These are phyloP conservation scores for Penicillium canariense DNA, from an alignment of 495 filamentous ascomycete genomes.

Conservation along the genomic window DNA sequence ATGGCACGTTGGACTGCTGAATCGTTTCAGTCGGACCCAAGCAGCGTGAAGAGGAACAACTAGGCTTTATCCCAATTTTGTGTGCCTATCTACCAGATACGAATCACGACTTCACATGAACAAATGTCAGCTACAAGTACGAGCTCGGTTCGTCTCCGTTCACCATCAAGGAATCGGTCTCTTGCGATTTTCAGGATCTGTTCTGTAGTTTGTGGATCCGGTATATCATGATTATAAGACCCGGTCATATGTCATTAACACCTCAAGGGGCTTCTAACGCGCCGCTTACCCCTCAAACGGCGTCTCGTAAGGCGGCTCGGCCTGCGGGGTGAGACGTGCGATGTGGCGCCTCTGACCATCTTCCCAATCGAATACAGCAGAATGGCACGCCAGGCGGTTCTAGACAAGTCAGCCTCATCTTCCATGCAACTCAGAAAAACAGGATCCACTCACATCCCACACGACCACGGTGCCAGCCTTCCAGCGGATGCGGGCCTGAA, in stretches of 20 bases:
- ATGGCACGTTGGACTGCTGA: conserved; percentile 67
- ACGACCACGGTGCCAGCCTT: conserved; percentile 56
- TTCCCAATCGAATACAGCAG: conserved; percentile 78
- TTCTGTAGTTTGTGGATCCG: background rate
- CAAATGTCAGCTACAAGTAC: background rate
- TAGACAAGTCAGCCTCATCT: conserved; percentile 6
- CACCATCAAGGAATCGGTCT: background rate
- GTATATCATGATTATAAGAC: background rate
- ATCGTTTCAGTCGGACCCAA: conserved; percentile 31
- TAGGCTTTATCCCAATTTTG: background rate
- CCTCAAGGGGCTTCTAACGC: background rate
- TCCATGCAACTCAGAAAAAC: background rate
- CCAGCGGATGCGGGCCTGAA: conserved; percentile 59
- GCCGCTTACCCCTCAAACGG: conserved; percentile 45
- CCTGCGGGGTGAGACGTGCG: conserved; percentile 82
- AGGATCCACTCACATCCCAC: conserved; percentile 52
- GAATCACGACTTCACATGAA: background rate
- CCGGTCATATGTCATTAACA: background rate
- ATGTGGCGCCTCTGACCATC: conserved; percentile 76
- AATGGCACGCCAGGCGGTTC: conserved; percentile 76
- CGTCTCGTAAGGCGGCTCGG: conserved; percentile 68
- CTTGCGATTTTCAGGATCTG: background rate
- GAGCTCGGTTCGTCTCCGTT: background rate
- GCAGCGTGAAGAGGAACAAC: background rate
- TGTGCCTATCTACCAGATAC: no score